Evolutionary conservation across 306 rosid genomes (phyloP).

Genomic region (Ziziphus jujuba): DNA sequence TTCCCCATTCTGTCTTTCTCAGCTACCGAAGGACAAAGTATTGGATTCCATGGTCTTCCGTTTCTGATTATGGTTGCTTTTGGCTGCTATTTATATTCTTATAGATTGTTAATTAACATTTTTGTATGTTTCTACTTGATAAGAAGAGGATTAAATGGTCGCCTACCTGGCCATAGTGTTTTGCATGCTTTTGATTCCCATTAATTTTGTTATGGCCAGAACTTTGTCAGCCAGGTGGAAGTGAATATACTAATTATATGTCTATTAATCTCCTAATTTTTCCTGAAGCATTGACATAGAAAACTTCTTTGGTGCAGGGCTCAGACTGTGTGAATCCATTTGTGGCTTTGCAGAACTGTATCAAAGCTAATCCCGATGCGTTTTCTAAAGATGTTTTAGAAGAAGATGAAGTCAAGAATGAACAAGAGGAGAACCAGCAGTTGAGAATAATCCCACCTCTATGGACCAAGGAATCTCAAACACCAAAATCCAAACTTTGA

Average conservation of each 20-base stretch:
- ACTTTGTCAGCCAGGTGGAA: background rate
- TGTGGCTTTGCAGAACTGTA: slow-evolving; percentile 82
- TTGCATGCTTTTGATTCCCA: background rate
- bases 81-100: slow-evolving; percentile 13
- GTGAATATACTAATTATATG: background rate
- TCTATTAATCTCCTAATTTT: too few relatives aligned
- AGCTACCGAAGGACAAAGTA: background rate
- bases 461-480: slow-evolving; percentile 65
- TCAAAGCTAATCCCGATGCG: slow-evolving; percentile 81
- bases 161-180: background rate
- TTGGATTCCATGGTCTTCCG: background rate
- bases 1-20: background rate
- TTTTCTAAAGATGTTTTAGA: slow-evolving; percentile 63
- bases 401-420: slow-evolving; percentile 43
- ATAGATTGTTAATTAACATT: slow-evolving; percentile 10
- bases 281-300: background rate
- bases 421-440: slow-evolving; percentile 40
- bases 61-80: background rate
- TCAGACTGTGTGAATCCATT: slow-evolving; percentile 89
- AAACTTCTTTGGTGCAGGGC: slow-evolving; percentile 53
- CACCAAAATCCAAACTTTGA: slow-evolving; percentile 61
- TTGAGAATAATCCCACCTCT: slow-evolving; percentile 68
- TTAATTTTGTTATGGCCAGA: background rate
- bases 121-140: slow-evolving; percentile 2
- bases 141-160: background rate